phyloP scores from a whole-genome alignment of 176 grass and related monocot species.

The Ananas comosus region DNA sequence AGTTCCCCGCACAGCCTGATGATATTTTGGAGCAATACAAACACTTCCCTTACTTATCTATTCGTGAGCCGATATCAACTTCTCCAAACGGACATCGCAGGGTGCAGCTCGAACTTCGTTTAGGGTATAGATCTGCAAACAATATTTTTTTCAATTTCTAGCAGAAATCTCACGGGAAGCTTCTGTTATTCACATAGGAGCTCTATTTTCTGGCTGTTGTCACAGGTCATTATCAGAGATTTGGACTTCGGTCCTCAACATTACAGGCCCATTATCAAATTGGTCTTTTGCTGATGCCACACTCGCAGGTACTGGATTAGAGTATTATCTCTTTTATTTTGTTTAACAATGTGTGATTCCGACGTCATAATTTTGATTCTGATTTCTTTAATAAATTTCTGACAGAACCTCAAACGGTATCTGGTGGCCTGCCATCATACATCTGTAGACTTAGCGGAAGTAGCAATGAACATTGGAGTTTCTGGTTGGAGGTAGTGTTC shows the following conservation, averaged over 20 bases:
- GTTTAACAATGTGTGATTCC: conserved; percentile 11
- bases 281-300: conserved; percentile 85
- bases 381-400: conserved; percentile 1
- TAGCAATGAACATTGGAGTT: conserved; percentile 70
- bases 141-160: conserved; percentile 8
- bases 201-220: conserved; percentile 13
- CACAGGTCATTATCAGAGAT: conserved; percentile 80
- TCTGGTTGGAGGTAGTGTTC: conserved; percentile 89
- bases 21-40: conserved; percentile 63
- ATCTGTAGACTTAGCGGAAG: conserved; percentile 75
- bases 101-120: conserved; percentile 66
- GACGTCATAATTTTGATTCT: conserved; percentile 12
- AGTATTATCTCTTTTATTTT: conserved; percentile 9
- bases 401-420: conserved; percentile 66
- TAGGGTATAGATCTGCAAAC: conserved; percentile 44
- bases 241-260: conserved; percentile 68
- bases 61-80: conserved; percentile 27
- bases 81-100: conserved; percentile 45
- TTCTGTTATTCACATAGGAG: conserved; percentile 5
- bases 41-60: conserved; percentile 44
- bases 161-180: conserved; percentile 1
- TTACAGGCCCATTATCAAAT: conserved; percentile 88
- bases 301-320: conserved; percentile 48
- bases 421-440: conserved; percentile 78
- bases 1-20: conserved; percentile 49